Evolutionary conservation across 257 asterid genomes (phyloP), one percentile per base, ranked within the genome.

Genomic region (Solanum sejunctum): DNA sequence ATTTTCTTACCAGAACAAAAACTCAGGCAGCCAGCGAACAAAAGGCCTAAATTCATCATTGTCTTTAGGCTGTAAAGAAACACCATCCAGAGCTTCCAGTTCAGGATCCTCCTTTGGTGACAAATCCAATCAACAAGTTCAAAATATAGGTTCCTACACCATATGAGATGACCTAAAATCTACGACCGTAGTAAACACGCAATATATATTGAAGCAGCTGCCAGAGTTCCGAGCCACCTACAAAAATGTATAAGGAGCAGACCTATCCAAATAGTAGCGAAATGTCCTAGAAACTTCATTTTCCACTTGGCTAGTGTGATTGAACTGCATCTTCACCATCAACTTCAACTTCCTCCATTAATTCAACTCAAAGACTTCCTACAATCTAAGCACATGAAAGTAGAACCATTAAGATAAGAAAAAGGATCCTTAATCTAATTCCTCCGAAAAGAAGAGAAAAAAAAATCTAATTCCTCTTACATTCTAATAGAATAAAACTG

Each of bases 91-190:
- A 64, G 88, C 89, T 85, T 93, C 97, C 26, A 91, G 78, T 86
- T 88, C 95, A 18, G 92, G 94, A 85, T 93, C 95, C 73, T 89
- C 93, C 73, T 89, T 88, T 4, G 97, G 97, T 63, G 97, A 92
- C 88, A 93, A 93, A 92, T 54, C 92, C 93, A 39, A 89, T 93
- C 93, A 93, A 85, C 89, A 93, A 86, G 86, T 93, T 92, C 92
- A 92, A 82, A 89, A 92, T 88, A 78, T 92, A 90, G 87, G 91
- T 92, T 87, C 88, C 92, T 41, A 92, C 85, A 43, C 93, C 94
- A 51, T 92, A 92, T 6, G 95, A 91, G 87, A 93, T 87, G 20
- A 92, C 89, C 73, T 89, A 92, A 85, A 88, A 93, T 41, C 97
- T 95, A 41, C 72, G 89, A 49, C 86, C 87, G 71, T 80, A 89